Evolutionary conservation across 768 basidiomycete species (phyloP).

Genomic region (Psilocybe subaeruginosa): DNA sequence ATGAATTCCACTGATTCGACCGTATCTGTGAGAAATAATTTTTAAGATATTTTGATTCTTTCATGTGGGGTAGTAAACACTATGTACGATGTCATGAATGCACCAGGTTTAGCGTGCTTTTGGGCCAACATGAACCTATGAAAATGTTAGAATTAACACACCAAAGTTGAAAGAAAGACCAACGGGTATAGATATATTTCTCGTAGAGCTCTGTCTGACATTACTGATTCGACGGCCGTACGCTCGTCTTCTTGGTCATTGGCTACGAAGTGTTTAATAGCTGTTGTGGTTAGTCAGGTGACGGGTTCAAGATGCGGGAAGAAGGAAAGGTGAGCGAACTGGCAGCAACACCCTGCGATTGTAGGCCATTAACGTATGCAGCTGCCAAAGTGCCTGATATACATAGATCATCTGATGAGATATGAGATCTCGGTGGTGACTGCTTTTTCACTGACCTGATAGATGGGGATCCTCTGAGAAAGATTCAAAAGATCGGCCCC

Average conservation of each 20-base stretch:
- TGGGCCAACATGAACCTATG: constrained; percentile 70
- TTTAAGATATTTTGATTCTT: not conserved
- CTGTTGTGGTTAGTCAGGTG: constrained; percentile 24
- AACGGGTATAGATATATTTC: constrained; percentile 77
- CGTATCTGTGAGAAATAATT: constrained; percentile 49
- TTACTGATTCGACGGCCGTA: constrained; percentile 61
- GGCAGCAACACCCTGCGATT: constrained; percentile 65
- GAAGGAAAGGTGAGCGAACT: constrained; percentile 29
- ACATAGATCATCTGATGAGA: not conserved
- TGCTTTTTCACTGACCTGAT: constrained; percentile 44
- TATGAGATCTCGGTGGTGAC: not conserved
- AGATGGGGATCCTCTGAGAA: constrained; percentile 75
- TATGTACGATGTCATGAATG: constrained; percentile 67
- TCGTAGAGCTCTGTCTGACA: constrained; percentile 67
- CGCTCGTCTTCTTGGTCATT: constrained; percentile 80
- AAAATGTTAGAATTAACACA: constrained; percentile 3
- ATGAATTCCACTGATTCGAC: constrained; percentile 72
- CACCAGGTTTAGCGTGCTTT: constrained; percentile 60
- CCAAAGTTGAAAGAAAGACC: constrained; percentile 20
- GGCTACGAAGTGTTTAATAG: constrained; percentile 75
- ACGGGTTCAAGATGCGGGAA: not conserved
- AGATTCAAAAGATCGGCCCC: constrained; percentile 68
- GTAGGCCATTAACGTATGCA: constrained; percentile 71
- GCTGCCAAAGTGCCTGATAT: constrained; percentile 57
- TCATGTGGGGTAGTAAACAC: constrained; percentile 1